Conservation (phyloP, 495 filamentous ascomycete genomes). For the Penicillium ochrochloron region DNA sequence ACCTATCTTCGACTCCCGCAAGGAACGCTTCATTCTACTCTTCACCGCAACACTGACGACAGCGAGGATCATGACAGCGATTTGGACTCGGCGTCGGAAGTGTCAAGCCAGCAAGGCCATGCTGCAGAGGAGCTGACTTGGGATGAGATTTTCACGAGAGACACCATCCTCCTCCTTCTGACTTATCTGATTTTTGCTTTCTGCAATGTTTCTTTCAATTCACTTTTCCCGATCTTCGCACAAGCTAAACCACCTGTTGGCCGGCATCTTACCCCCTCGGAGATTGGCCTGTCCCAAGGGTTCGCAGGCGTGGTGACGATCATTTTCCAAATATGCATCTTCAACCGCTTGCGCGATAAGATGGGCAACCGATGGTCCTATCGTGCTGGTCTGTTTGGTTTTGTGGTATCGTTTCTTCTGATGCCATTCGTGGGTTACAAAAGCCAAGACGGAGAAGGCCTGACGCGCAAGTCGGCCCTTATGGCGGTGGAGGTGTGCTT, state of each 20-base stretch:
- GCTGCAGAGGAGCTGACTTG: constrained; percentile 45
- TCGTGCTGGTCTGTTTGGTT: constrained; percentile 75
- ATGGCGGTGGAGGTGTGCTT: constrained; percentile 71
- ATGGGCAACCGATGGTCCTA: constrained; percentile 88
- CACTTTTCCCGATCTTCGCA: constrained; percentile 89
- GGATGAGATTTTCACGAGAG: constrained; percentile 68
- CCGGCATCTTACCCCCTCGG: constrained; percentile 71
- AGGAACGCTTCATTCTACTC: constrained; percentile 22
- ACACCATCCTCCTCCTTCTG: constrained; percentile 76
- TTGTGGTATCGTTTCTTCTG: constrained; percentile 79
- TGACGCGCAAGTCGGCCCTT: constrained; percentile 65
- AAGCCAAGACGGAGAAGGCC: constrained; percentile 48
- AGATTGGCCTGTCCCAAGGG: constrained; percentile 84
- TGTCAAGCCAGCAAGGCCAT: constrained; percentile 39
- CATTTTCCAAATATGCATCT: constrained; percentile 83
- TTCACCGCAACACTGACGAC: constrained; percentile 34
- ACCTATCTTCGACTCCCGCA: constrained; percentile 57
- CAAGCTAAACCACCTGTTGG: constrained; percentile 75
- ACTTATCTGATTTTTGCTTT: constrained; percentile 90
- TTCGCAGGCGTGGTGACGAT: constrained; percentile 86
- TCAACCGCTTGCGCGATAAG: constrained; percentile 75
- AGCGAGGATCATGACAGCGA: constrained; percentile 46
- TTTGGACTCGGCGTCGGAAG: constrained; percentile 48
- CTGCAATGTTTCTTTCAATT: constrained; percentile 86
- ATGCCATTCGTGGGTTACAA: constrained; percentile 92